These are phyloP conservation scores for Chalaropsis ovoidea DNA, from an alignment of 2,329 filamentous ascomycete species.

Conservation along the genomic window DNA sequence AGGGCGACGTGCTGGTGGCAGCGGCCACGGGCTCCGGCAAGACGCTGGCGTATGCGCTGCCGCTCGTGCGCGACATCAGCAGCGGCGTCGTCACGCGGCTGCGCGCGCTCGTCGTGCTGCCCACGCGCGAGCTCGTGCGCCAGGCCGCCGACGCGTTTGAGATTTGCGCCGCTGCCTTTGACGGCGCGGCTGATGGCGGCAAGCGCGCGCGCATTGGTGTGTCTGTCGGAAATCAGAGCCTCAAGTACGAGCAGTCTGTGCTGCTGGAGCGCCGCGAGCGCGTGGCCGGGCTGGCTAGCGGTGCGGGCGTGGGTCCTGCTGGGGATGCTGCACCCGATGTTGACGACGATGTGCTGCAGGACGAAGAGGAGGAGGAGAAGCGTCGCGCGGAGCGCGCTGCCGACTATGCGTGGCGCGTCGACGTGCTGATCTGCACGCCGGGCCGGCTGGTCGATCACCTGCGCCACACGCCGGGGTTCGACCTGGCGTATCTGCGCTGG, in stretches of 20 bases:
- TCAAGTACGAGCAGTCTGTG: conserved; percentile 52
- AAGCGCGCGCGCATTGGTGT: conserved; percentile 70
- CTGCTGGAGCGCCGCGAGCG: conserved; percentile 40
- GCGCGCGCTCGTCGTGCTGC: conserved; percentile 73
- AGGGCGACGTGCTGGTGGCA: conserved; percentile 77
- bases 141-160: conserved; percentile 75
- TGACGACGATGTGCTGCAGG: conserved; percentile 30
- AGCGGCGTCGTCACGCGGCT: conserved; percentile 54
- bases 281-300: conserved; percentile 36
- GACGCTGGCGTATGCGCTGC: conserved; percentile 81
- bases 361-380: conserved; percentile 37
- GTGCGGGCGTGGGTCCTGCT: conserved; percentile 42
- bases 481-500: conserved; percentile 69
- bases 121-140: conserved; percentile 78
- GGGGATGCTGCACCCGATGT: conserved; percentile 41
- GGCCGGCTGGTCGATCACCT: conserved; percentile 88
- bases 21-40: conserved; percentile 95
- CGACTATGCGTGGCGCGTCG: conserved; percentile 60
- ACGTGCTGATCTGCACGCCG: conserved; percentile 84
- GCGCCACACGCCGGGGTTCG: conserved; percentile 71
- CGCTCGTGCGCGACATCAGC: conserved; percentile 68
- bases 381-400: conserved; percentile 53
- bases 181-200: conserved; percentile 35
- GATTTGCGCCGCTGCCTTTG: conserved; percentile 55
- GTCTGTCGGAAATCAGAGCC: conserved; percentile 68